Evolutionary conservation across 306 rosid genomes (phyloP).

Genomic region (Vicia faba): DNA sequence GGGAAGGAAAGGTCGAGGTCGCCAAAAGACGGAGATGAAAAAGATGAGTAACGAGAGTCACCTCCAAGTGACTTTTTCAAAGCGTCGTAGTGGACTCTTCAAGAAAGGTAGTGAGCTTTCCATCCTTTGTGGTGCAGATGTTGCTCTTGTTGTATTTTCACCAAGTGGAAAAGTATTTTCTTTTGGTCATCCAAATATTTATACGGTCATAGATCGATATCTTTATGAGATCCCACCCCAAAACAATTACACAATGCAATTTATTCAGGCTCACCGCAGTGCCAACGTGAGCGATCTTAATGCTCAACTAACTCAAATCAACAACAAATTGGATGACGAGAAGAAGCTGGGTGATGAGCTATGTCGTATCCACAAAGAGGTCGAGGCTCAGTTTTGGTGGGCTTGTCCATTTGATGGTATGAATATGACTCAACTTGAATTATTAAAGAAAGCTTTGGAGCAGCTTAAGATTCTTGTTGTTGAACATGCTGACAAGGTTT

Average conservation of each 20-base stretch:
- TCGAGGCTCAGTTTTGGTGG: neutral
- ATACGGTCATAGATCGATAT: neutral
- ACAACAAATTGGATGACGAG: neutral
- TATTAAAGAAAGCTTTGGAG: neutral
- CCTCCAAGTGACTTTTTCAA: neutral
- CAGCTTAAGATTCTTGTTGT: neutral
- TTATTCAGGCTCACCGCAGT: neutral
- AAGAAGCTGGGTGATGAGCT: neutral
- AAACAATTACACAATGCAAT: neutral
- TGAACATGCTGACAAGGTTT: neutral
- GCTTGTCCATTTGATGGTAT: neutral
- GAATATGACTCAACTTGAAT: neutral
- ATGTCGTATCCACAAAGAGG: neutral
- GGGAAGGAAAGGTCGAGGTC: neutral
- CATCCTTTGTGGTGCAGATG: neutral
- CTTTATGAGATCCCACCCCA: neutral
- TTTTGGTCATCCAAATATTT: neutral
- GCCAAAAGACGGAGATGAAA: neutral
- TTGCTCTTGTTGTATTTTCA: neutral
- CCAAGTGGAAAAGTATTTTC: neutral
- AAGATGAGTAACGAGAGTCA: neutral
- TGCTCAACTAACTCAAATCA: neutral
- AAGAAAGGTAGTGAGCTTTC: neutral
- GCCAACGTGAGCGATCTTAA: neutral
- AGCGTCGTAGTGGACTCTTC: neutral